Evolutionary conservation across 2,329 filamentous ascomycete species (phyloP).

Genomic region (Lizonia empirigonia): DNA sequence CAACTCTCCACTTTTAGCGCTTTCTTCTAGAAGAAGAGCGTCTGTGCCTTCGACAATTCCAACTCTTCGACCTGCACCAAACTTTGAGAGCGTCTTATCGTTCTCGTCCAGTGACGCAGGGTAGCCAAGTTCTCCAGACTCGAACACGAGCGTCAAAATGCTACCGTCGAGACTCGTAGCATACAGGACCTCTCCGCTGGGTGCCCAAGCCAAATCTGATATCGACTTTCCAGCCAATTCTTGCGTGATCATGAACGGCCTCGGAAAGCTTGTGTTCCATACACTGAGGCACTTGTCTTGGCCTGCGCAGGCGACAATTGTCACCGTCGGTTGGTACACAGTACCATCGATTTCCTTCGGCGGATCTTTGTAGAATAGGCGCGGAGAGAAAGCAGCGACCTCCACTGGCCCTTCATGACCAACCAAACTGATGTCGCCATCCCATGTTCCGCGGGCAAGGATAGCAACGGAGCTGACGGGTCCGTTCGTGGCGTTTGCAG

Average conservation of each 20-base stretch:
- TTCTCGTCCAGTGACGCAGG: conserved; percentile 87
- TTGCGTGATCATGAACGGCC: conserved; percentile 87
- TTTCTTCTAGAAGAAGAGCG: conserved; percentile 83
- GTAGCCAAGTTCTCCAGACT: conserved; percentile 86
- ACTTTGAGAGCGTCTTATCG: conserved; percentile 90
- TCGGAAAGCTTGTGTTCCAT: conserved; percentile 95
- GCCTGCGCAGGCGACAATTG: conserved; percentile 94
- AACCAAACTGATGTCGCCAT: conserved; percentile 95
- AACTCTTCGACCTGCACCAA: conserved; percentile 84
- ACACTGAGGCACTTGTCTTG: conserved; percentile 96
- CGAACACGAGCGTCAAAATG: conserved; percentile 81
- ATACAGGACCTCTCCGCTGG: conserved; percentile 86
- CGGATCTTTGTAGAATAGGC: conserved; percentile 79
- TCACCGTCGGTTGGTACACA: conserved; percentile 65
- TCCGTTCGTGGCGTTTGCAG: conserved; percentile 94
- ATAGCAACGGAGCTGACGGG: conserved; percentile 97
- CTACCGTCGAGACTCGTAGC: conserved; percentile 88
- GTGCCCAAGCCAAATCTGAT: conserved; percentile 91
- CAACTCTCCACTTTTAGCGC: conserved; percentile 88
- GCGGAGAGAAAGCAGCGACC: conserved; percentile 94
- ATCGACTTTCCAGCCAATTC: conserved; percentile 90
- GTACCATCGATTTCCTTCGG: conserved; percentile 57
- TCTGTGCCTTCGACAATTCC: conserved; percentile 94
- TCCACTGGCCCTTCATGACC: conserved; percentile 97
- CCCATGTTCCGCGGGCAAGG: conserved; percentile 89